Base-by-base conservation (phyloP, 2,329 filamentous ascomycete species). In the Amylocarpus encephaloides region DNA sequence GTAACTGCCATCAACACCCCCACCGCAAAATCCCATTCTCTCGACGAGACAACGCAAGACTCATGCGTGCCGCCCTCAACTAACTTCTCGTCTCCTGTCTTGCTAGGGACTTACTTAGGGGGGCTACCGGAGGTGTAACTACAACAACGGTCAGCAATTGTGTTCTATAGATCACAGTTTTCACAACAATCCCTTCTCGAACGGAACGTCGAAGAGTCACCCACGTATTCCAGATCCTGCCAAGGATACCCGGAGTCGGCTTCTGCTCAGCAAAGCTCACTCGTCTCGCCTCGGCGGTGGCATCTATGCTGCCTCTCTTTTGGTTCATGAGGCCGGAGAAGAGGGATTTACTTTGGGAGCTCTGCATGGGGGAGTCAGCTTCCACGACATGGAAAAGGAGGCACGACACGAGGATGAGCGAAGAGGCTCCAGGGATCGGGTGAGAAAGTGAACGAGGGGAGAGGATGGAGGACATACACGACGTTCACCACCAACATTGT, bases 201-300 rank as follows among this genome's bases (percentile, higher is more conserved):
- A 22, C 7, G 3, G 6, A 9, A 18, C 6, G 26, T 44, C 15
- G 34, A 5, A 36, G 4, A 10, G 3, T 16, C 32, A 45, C 43
- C 18, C 30, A 66, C 64, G 61, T 63, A 43, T 65, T 54, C 64
- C 64, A 66, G 59, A 65, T 59, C 51, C 60, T 58, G 0, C 63
- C 64, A 38, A 66, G 43, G 43, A 71, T 62, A 0, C 70, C 70
- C 0, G 62, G 59, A 26, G 64, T 57, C 7, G 66, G 61, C 46
- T 63, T 60, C 64, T 73, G 70, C n/a, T 75, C 73, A 45, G 65
- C 66, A 62, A 70, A 76, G 52, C 69, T 73, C 18, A 66, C 60
- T 32, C 70, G 62, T 41, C 73, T 63, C 2, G 63, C 65, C 6
- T 61, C 56, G 36, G 68, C 59, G 2, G 58, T 55, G 0, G 66